Evolutionary conservation across 345 rosid genomes (phyloP).

Genomic region (Populus davidiana): DNA sequence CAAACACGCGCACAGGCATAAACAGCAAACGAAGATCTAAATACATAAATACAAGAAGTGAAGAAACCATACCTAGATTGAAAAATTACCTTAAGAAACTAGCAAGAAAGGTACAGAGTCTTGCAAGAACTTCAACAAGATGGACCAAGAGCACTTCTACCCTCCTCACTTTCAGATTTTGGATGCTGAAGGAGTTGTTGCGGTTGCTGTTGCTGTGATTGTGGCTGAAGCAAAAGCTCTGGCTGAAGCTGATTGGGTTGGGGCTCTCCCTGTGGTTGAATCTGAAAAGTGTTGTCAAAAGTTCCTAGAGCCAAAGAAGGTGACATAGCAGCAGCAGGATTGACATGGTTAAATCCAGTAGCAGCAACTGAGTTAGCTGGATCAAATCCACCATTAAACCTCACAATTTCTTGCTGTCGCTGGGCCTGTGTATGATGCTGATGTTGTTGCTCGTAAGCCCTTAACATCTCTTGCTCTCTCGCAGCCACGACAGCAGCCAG

Average conservation of each 20-base stretch:
- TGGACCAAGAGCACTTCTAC: conserved; percentile 29
- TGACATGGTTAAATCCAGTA: conserved; percentile 39
- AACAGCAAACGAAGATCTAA: not conserved
- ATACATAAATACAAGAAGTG: not conserved
- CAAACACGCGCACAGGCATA: conserved; percentile 6
- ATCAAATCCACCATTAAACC: conserved; percentile 41
- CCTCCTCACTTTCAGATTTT: conserved; percentile 52
- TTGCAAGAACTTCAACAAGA: conserved; percentile 25
- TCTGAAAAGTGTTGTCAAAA: conserved; percentile 52
- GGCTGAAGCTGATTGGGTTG: conserved; percentile 38
- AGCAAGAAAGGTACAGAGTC: not conserved
- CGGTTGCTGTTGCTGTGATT: conserved; percentile 19
- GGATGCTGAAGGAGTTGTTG: conserved; percentile 33
- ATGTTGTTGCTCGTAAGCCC: conserved; percentile 45
- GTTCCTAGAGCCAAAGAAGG: conserved; percentile 55
- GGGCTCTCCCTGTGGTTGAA: conserved; percentile 38
- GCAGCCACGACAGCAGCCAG: conserved; percentile 54
- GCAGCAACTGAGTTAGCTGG: conserved; percentile 33
- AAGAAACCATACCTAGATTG: conserved; percentile 3
- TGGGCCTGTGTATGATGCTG: conserved; percentile 16
- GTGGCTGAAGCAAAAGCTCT: conserved; percentile 51
- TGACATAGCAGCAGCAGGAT: conserved; percentile 25
- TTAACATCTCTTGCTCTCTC: conserved; percentile 61
- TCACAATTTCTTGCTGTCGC: conserved; percentile 46
- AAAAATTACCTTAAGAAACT: not conserved